phyloP scores from a whole-genome alignment of 768 basidiomycete genomes.

The Chalciporus sphaerocephalus region DNA sequence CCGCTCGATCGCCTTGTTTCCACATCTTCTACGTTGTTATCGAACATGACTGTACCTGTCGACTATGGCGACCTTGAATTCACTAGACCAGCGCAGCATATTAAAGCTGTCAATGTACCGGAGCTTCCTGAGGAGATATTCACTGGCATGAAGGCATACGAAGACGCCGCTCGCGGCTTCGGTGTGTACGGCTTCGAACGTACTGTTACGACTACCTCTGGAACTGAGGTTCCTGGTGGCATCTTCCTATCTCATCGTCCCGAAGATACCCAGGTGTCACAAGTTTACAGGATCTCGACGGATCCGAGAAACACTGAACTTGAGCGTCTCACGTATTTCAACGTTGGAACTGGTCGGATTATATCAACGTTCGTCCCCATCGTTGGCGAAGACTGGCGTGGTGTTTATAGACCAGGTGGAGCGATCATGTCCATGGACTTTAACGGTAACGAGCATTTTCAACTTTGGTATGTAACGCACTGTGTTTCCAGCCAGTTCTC shows the following conservation, averaged over 20 bases:
- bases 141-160: slow-evolving; percentile 35
- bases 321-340: slow-evolving; percentile 37
- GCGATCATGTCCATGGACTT: slow-evolving; percentile 39
- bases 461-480: slow-evolving; percentile 36
- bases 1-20: background rate
- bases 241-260: slow-evolving; percentile 39
- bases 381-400: slow-evolving; percentile 39
- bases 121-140: slow-evolving; percentile 32
- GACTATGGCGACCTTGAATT: slow-evolving; percentile 33
- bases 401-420: slow-evolving; percentile 34
- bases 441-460: slow-evolving; percentile 38
- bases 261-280: slow-evolving; percentile 35
- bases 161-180: slow-evolving; percentile 37
- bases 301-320: slow-evolving; percentile 24
- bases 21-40: background rate
- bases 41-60: slow-evolving; percentile 18
- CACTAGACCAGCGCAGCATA: slow-evolving; percentile 35
- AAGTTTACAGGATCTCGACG: slow-evolving; percentile 34
- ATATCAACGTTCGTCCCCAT: slow-evolving; percentile 33
- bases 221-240: slow-evolving; percentile 12
- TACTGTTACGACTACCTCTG: slow-evolving; percentile 7
- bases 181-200: slow-evolving; percentile 26
- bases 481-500: too few species aligned
- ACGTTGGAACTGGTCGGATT: slow-evolving; percentile 36
- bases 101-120: slow-evolving; percentile 37